These are phyloP conservation scores for Blepharisma stoltei DNA, from an alignment of 73 alveolate species.

Conservation along the genomic window DNA sequence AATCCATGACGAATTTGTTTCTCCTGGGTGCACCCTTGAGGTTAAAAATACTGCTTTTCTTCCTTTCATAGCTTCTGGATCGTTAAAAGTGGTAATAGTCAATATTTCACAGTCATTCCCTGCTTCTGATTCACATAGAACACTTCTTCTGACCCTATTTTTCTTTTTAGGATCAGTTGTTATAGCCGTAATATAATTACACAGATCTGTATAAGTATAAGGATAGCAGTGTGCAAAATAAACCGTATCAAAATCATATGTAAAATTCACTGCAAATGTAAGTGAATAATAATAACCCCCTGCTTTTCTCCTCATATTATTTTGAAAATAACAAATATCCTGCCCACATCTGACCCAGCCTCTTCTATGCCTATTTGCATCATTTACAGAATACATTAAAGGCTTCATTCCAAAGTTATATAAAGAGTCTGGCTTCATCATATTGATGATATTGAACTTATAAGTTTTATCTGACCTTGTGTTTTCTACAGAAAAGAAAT, in stretches of 20 bases:
- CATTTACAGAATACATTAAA: constrained; percentile 62
- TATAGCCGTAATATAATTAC: constrained; percentile 76
- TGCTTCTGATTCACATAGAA: constrained; percentile 77
- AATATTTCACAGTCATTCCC: constrained; percentile 52
- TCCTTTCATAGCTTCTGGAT: constrained; percentile 53
- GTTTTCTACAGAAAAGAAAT: constrained; percentile 90
- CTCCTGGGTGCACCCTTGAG: constrained; percentile 99
- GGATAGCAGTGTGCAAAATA: constrained; percentile 99
- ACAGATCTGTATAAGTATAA: constrained; percentile 93
- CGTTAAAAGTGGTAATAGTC: constrained; percentile 50
- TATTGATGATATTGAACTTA: constrained; percentile 96
- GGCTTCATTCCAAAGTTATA: constrained; percentile 92
- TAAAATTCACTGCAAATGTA: constrained; percentile 91
- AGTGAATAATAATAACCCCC: constrained; percentile 83
- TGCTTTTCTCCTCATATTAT: constrained; percentile 41
- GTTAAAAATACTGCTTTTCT: constrained; percentile 67
- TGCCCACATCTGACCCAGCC: constrained; percentile 87
- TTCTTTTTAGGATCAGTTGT: constrained; percentile 59
- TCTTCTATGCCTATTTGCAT: constrained; percentile 39
- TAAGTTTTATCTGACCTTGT: constrained; percentile 55
- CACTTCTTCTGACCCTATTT: constrained; percentile 51
- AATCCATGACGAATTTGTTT: constrained; percentile 76
- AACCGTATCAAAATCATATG: constrained; percentile 93
- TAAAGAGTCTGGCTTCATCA: constrained; percentile 97
- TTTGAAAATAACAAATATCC: constrained; percentile 84